Base-by-base conservation (phyloP, 805 yeast genomes). In the Candida mattraensis region DNA sequence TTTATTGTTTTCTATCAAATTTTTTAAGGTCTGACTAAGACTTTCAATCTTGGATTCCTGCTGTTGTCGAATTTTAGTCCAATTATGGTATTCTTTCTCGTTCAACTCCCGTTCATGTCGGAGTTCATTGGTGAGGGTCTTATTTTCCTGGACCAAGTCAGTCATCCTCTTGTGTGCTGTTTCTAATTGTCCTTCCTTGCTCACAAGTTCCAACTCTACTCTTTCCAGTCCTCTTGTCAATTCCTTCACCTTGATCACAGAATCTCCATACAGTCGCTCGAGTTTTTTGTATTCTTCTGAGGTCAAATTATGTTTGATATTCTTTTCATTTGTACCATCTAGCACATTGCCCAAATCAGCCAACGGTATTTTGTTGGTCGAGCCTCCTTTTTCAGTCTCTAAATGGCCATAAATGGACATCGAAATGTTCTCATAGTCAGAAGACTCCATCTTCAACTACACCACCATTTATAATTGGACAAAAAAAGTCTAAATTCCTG, bases 141-240 rank as follows among this genome's bases (percentile, higher is more conserved):
- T 44, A 28, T 50, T 53, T 16, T 58, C 61, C 24, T 50, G 51
- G 11, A 50, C 32, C 16, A 63, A 41, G 23, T 51, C 61, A 34
- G 54, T 51, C 7, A 63, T 50, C 33, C 52, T 43, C 10, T 37
- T 44, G 3, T 51, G 43, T 25, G 54, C 54, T 8, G 32, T 15
- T 14, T 54, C 45, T 7, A 59, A 20, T 17, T 53, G 54, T 28
- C 47, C 46, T 28, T 61, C 64, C 32, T 57, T 61, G 8, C 35
- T 14, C 17, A 43, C 32, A 5, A 69, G 29, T 22, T 64, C 70
- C 23, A 44, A 29, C 32, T 64, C 67, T 9, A 63, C 43, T 30
- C 56, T 49, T 37, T 66, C 70, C 35, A 56, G 54, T 26, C 66
- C 69, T n/a, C 52, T 51, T 10, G 51, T 44, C 3, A 60, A 43